A percentile compares a stretch with the other conserved stretches of the same genome.
phyloP scores from a whole-genome alignment of 192 early-diverging fungal genomes.

The Coemansia sp. region DNA sequence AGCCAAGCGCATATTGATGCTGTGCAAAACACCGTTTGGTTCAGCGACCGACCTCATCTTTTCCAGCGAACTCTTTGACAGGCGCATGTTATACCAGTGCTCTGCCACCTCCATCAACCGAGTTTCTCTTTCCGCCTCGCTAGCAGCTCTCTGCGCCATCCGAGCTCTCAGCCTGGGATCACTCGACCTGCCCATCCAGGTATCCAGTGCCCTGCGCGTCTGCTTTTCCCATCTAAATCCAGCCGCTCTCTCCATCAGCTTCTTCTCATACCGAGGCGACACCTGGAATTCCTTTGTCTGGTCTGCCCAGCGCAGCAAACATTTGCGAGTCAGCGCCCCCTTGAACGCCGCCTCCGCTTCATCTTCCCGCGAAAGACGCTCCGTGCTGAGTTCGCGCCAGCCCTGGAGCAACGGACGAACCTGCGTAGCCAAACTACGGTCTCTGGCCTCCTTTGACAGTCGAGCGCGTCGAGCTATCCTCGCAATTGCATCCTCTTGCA shows the following conservation, averaged over 20 bases:
- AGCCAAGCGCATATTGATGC: conserved; percentile 23
- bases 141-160: conserved; percentile 13
- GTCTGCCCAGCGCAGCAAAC: conserved; percentile 22
- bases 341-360: conserved; percentile 15
- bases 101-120: conserved; percentile 9
- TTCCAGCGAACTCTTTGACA: background rate
- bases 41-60: background rate
- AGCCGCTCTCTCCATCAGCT: conserved; percentile 12
- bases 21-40: conserved; percentile 3
- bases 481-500: background rate
- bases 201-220: conserved; percentile 11
- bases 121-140: background rate
- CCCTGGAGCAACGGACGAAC: background rate
- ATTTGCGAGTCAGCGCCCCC: conserved; percentile 16
- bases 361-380: conserved; percentile 1
- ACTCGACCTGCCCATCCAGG: conserved; percentile 26
- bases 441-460: conserved; percentile 7
- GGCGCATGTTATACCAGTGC: background rate
- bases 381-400: conserved; percentile 11
- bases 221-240: conserved; percentile 42
- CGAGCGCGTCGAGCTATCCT: conserved; percentile 5
- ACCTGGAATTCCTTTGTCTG: background rate
- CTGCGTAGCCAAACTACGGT: conserved; percentile 3
- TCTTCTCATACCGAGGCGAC: background rate
- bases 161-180: conserved; percentile 10